Percentiles rank a stretch among this genome's conserved stretches.
phyloP scores from a whole-genome alignment of 768 basidiomycete species.

The Psilocybe sp. region DNA sequence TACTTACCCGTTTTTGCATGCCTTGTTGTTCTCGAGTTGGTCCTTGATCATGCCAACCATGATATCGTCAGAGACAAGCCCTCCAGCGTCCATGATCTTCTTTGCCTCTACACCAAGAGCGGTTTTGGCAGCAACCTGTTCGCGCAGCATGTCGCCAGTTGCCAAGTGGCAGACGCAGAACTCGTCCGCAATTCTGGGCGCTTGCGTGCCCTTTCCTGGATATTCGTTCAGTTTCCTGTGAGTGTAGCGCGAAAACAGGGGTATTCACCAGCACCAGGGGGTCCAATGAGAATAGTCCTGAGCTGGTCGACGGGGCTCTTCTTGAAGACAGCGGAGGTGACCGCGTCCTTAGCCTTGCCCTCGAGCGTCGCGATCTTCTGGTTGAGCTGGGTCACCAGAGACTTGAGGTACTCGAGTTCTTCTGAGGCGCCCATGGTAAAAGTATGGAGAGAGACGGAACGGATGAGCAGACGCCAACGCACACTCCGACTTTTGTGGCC shows the following conservation, averaged over 20 bases:
- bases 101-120: conserved; percentile 88
- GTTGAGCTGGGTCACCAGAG: conserved; percentile 85
- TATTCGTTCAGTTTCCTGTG: conserved; percentile 1
- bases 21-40: conserved; percentile 89
- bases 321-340: conserved; percentile 22
- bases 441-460: conserved; percentile 6
- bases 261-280: conserved; percentile 91
- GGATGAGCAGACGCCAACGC: conserved; percentile 9
- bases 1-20: conserved; percentile 92
- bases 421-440: conserved; percentile 58
- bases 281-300: conserved; percentile 90
- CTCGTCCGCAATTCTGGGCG: conserved; percentile 85
- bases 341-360: conserved; percentile 50
- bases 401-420: conserved; percentile 94
- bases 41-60: conserved; percentile 97
- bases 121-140: conserved; percentile 87
- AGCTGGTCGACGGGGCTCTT: conserved; percentile 74
- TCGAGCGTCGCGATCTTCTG: conserved; percentile 86
- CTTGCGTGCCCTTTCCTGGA: conserved; percentile 97
- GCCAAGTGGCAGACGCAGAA: conserved; percentile 98
- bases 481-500: conserved; percentile 12
- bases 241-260: background rate
- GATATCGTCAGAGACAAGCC: conserved; percentile 94
- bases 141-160: conserved; percentile 97
- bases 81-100: conserved; percentile 96